Base-by-base conservation (phyloP, 164 flowering plant genomes). In the Cinnamomum micranthum region DNA sequence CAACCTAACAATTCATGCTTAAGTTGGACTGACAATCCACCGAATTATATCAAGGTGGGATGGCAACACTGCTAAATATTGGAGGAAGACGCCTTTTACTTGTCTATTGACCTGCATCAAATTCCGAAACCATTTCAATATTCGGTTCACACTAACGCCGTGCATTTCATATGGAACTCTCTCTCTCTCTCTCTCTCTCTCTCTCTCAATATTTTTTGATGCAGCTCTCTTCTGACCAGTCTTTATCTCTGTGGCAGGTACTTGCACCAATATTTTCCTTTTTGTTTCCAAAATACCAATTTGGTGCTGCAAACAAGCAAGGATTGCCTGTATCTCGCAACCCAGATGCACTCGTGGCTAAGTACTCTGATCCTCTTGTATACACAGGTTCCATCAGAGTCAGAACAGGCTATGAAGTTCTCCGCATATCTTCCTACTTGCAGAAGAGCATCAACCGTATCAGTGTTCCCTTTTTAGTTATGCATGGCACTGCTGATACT, bases 301-400 rank as follows among this genome's bases (percentile, higher is more conserved):
- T 89, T 20, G 78, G 89, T 78, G 88, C 86, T 14, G 97, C 93
- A 69, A 84, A 85, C 76, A 90, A 88, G 82, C 82, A 80, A 66
- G 91, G 92, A 64, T 55, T 74, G 50, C 83, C 81, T n/a, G 97
- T 94, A 47, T 91, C 92, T 47, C 81, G 98, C 6, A 94, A 91
- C 71, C 94, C 97, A 0, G 87, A 82, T 68, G 98, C 94, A 19
- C 82, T 92, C 2, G 71, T 85, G 41, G 92, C 87, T 6, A 94
- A 94, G 79, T 94, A 94, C 77, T 91, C 98, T 1, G 98, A 94
- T 51, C 97, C 98, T 0, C 83, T 94, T 13, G 98, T 92, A 20
- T 91, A 81, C 82, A 94, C 93, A 0, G 98, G 98, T 71, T 82
- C 94, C 25, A 85, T 94, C 70, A 79, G 96, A 74, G 82, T 90